Conservation (phyloP, 2,329 filamentous ascomycete species). For the Domatiomyces globalis region DNA sequence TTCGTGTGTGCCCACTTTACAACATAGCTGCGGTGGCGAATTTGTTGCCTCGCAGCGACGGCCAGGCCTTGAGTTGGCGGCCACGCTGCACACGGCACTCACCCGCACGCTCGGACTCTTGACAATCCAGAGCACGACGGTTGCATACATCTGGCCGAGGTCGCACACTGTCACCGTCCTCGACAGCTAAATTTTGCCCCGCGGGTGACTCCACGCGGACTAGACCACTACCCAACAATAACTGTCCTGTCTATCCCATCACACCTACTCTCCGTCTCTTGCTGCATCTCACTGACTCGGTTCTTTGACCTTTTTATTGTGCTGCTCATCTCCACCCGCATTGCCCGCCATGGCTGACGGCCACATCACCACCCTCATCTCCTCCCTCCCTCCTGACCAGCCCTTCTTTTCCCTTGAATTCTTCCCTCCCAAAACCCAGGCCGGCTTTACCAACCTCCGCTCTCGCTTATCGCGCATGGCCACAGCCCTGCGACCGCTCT, state of each 20-base stretch:
- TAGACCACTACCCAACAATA: background rate
- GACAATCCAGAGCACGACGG: conserved; percentile 5
- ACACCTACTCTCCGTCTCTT: background rate
- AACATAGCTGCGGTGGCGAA: no score
- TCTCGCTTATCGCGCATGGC: conserved; percentile 92
- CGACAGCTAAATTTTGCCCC: conserved; percentile 3
- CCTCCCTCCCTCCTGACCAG: conserved; percentile 57
- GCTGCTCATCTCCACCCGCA: background rate
- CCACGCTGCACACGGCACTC: conserved; percentile 1
- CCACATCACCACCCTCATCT: conserved; percentile 14
- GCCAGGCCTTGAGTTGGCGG: no score
- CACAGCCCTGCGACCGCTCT: conserved; percentile 74
- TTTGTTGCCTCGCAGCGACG: no score
- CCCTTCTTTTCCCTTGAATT: conserved; percentile 96
- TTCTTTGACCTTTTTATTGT: background rate
- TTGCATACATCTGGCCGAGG: conserved; percentile 5
- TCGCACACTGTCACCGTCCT: conserved; percentile 1
- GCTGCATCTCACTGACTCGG: background rate
- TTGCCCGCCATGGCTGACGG: conserved; percentile 12
- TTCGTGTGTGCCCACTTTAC: no score
- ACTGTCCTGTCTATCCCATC: background rate
- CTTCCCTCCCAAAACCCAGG: conserved; percentile 94
- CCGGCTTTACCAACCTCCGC: conserved; percentile 88
- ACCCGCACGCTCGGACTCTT: conserved; percentile 7
- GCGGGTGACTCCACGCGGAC: background rate